Evolutionary conservation across 257 asterid genomes (phyloP).

Genomic region (Forsythia viridissima): DNA sequence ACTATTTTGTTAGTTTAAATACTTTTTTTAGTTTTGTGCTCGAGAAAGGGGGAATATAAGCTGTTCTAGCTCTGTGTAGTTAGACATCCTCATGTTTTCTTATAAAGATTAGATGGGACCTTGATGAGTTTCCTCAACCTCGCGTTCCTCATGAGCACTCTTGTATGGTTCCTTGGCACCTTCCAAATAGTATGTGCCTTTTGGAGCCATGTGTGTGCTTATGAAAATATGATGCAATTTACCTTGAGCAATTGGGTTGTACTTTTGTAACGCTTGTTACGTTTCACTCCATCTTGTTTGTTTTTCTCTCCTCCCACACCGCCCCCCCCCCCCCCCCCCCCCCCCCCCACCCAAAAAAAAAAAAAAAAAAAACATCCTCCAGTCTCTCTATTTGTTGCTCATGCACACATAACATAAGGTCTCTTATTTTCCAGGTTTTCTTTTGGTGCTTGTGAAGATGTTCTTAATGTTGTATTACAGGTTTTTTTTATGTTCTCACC

Average conservation of each 20-base stretch:
- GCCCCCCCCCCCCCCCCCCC: neutral
- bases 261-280: neutral
- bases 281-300: neutral
- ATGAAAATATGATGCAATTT: neutral
- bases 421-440: neutral
- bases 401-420: neutral
- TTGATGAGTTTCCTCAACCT: neutral
- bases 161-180: neutral
- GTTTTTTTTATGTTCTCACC: neutral
- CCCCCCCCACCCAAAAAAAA: neutral
- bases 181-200: slow-evolving; percentile 1
- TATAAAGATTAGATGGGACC: neutral
- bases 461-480: neutral
- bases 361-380: neutral
- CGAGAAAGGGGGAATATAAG: neutral
- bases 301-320: neutral
- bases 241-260: neutral
- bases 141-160: neutral
- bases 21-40: slow-evolving; percentile 4
- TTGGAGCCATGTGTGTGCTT: neutral
- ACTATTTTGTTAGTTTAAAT: neutral
- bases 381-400: neutral
- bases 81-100: neutral
- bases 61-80: neutral
- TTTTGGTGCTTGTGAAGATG: neutral